Base-by-base conservation (phyloP, 176 grass and related monocot species). In the Carex myosuroides region DNA sequence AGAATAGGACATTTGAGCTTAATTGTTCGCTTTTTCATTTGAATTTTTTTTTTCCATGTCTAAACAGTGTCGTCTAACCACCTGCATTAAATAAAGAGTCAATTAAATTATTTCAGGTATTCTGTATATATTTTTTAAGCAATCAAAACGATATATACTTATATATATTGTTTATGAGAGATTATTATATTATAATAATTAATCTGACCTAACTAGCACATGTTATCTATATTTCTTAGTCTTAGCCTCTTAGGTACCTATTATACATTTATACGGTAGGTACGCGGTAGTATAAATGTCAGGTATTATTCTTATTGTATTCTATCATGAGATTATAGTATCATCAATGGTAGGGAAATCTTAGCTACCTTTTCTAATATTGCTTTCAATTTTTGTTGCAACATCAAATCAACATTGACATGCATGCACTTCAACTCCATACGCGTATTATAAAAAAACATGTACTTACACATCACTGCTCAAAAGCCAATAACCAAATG, bases 321-420 rank as follows among this genome's bases (percentile, higher is more conserved):
- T 83, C 20, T 52, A 83, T 65, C 13, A 52, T 54, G 20, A 64
- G 21, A 53, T 65, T 67, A 54, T 82, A 82, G 39, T 83, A 64
- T 83, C 80, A 83, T 54, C 18, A 83, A 67, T 67, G 80, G 80
- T 83, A 54, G 80, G 41, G 61, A 83, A 83, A 83, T 83, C 62
- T 67, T 65, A 83, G 39, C 80, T 83, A 83, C 41, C 22, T 21
- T 64, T 29, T 44, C 30, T 83, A 65, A 83, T 83, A 6, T 32
- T 65, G 60, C 80, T 68, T 83, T 68, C 80, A 50, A 65, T 68
- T 29, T 63, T 29, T 63, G 80, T 83, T 83, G 80, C 26, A 29
- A 83, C 57, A 83, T 83, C 80, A 83, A 83, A 81, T 81, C 79
- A 81, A 81, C 57, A 81, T 64, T 81, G 79, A 81, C 79, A 81